Percentiles rank a stretch among this genome's conserved stretches.
These are phyloP conservation scores for Athelia sp. DNA, from an alignment of 1,284 basidiomycete genomes.

Conservation along the genomic window DNA sequence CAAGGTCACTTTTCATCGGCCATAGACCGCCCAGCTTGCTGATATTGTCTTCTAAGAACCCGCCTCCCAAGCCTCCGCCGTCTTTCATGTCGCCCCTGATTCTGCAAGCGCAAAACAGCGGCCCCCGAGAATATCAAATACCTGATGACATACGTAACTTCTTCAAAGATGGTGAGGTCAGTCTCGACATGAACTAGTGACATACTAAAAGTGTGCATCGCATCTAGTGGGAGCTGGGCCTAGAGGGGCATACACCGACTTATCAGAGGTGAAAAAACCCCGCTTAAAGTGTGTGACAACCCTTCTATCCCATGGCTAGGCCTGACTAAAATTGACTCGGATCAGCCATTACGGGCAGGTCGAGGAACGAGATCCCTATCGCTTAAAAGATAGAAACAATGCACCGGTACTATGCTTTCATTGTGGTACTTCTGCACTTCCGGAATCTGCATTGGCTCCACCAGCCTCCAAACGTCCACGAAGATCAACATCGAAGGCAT, in stretches of 20 bases:
- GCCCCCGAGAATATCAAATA: slow-evolving; percentile 83
- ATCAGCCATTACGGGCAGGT: slow-evolving; percentile 82
- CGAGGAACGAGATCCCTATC: slow-evolving; percentile 89
- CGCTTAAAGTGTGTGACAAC: slow-evolving; percentile 65
- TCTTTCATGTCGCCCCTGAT: slow-evolving; percentile 68
- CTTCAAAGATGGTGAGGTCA: slow-evolving; percentile 76
- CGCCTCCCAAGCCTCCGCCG: slow-evolving; percentile 55
- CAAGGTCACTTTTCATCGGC: slow-evolving; percentile 43
- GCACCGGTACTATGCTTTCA: slow-evolving; percentile 83
- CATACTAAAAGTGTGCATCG: slow-evolving; percentile 11
- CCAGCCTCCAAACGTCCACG: slow-evolving; percentile 51
- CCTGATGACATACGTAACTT: slow-evolving; percentile 85
- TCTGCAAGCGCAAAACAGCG: slow-evolving; percentile 54
- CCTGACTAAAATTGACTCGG: slow-evolving; percentile 8
- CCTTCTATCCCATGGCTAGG: slow-evolving; percentile 6
- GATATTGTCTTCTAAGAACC: slow-evolving; percentile 41
- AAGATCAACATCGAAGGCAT: slow-evolving; percentile 35
- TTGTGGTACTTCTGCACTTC: slow-evolving; percentile 79
- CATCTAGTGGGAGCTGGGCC: slow-evolving; percentile 68
- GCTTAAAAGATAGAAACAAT: slow-evolving; percentile 83
- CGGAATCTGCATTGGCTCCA: slow-evolving; percentile 43
- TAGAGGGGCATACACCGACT: slow-evolving; percentile 76
- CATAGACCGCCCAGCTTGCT: slow-evolving; percentile 5
- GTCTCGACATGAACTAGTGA: slow-evolving; percentile 8
- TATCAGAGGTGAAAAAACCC: slow-evolving; percentile 70